Conservation (phyloP, 768 basidiomycete species). For the Baorangia bicolor region DNA sequence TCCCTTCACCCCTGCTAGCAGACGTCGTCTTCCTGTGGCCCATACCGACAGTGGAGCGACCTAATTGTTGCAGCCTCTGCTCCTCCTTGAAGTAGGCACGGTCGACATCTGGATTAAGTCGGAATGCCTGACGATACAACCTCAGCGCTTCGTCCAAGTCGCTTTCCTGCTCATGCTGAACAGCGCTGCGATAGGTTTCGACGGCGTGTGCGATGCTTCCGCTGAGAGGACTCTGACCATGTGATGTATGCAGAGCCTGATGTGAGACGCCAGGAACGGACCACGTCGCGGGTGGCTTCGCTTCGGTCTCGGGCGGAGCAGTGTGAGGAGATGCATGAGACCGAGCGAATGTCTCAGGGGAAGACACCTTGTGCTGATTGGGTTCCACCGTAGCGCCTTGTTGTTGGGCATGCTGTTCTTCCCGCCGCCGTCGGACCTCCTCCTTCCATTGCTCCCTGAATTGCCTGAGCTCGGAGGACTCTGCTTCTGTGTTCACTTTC, state of each 20-base stretch:
- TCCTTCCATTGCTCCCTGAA: conserved; percentile 76
- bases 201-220: conserved; percentile 49
- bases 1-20: conserved; percentile 65
- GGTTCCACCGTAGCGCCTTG: neutral
- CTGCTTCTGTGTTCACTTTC: conserved; percentile 32
- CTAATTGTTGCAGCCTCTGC: conserved; percentile 23
- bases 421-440: conserved; percentile 48
- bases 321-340: neutral
- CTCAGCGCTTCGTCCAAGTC: conserved; percentile 72
- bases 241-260: conserved; percentile 19
- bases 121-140: conserved; percentile 80
- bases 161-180: conserved; percentile 70
- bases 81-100: conserved; percentile 64
- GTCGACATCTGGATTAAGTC: conserved; percentile 75
- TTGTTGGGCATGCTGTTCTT: conserved; percentile 12
- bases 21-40: conserved; percentile 70
- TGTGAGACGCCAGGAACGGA: conserved; percentile 18
- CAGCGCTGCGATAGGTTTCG: conserved; percentile 65
- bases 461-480: conserved; percentile 58
- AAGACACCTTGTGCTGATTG: neutral
- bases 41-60: conserved; percentile 34
- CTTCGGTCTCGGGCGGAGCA: conserved; percentile 1
- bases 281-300: conserved; percentile 5
- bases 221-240: conserved; percentile 33
- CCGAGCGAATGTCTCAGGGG: conserved; percentile 8